Conservation (phyloP, 2,329 filamentous ascomycete species). For the Microdochium bolleyi region DNA sequence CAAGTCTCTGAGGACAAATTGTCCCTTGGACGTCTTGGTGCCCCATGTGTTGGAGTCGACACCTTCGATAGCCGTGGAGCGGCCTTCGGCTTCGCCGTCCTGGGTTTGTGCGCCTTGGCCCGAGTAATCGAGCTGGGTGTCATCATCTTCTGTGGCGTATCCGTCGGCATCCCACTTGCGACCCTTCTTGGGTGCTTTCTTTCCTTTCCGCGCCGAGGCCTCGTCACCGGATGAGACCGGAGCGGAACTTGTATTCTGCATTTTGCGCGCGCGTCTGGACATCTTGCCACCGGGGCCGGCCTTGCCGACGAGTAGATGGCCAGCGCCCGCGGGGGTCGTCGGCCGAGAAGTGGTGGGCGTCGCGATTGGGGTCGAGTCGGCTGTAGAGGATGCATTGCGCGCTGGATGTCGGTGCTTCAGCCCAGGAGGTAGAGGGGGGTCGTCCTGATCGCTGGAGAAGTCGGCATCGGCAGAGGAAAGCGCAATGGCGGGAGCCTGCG, state of each 20-base stretch:
- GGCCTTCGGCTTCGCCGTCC: slow-evolving; percentile 39
- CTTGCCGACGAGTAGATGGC: slow-evolving; percentile 66
- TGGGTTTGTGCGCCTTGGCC: slow-evolving; percentile 37
- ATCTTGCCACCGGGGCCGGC: slow-evolving; percentile 66
- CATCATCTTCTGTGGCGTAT: slow-evolving; percentile 74
- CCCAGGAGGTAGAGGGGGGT: slow-evolving; percentile 29
- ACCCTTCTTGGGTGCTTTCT: slow-evolving; percentile 68
- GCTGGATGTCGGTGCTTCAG: slow-evolving; percentile 30
- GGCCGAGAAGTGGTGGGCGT: slow-evolving; percentile 75
- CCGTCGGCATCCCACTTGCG: slow-evolving; percentile 91
- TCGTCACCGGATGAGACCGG: slow-evolving; percentile 82
- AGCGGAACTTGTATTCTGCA: slow-evolving; percentile 56
- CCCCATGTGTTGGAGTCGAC: slow-evolving; percentile 81
- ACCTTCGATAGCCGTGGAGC: slow-evolving; percentile 57
- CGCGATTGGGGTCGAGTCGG: slow-evolving; percentile 60
- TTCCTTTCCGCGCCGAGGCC: slow-evolving; percentile 48
- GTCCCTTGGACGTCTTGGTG: slow-evolving; percentile 73
- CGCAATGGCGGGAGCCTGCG: slow-evolving; percentile 15
- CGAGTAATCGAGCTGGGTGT: slow-evolving; percentile 85
- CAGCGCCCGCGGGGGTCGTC: slow-evolving; percentile 57
- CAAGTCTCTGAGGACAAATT: slow-evolving; percentile 89
- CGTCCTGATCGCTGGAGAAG: slow-evolving; percentile 25
- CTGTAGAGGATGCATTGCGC: slow-evolving; percentile 37
- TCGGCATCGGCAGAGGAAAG: slow-evolving; percentile 22
- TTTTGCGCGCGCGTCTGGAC: slow-evolving; percentile 71